Base-by-base conservation (phyloP, 768 basidiomycete species). In the Boletus edulis region DNA sequence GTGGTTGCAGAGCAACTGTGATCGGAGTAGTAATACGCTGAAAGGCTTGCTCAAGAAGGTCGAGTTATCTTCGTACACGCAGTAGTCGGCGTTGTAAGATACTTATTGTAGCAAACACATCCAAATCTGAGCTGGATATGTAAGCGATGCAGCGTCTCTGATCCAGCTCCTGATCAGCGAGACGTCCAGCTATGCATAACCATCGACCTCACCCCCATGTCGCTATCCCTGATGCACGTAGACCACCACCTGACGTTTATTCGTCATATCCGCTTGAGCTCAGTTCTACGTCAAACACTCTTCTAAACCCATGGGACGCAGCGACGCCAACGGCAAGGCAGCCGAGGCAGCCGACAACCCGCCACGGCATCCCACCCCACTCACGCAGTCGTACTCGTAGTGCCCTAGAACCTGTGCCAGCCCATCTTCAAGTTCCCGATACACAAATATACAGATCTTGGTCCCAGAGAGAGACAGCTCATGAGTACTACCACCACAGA, bases 1-100 rank as follows among this genome's bases (percentile, higher is more conserved):
- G 15, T 98, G 93, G 94, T 67, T 99, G 54, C 81, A 87, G 67
- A 80, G 77, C 17, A 94, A 96, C 67, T 94, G 94, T 62, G 91
- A 91, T 67, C 86, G 92, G 69, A 85, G 85, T 47, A 89, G 85
- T 62, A 86, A 85, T 59, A 88, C 86, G 15, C 73, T 94, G 61
- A 92, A 91, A 69, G 87, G 86, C 0, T 69, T 94, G 60, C 70
- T 94, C 64, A 92, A 91, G 78, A 92, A 91, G 74, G 81, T 93
- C 12, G 87, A 89, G 66, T 67, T 86, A 52, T 79, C 82, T 4
- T 58, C 73, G 3, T 71, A 79, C 46, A 67, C 62, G 18, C 52
- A 51, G 18, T 71, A 70, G 53, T 34, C 14, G 0, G n/a, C 12
- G 13, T 34, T 37, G 37, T 55, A 35, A 9, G 8, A 14, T 29